These are phyloP conservation scores for Hypsizygus marmoreus DNA, from an alignment of 768 basidiomycete genomes.

Conservation along the genomic window DNA sequence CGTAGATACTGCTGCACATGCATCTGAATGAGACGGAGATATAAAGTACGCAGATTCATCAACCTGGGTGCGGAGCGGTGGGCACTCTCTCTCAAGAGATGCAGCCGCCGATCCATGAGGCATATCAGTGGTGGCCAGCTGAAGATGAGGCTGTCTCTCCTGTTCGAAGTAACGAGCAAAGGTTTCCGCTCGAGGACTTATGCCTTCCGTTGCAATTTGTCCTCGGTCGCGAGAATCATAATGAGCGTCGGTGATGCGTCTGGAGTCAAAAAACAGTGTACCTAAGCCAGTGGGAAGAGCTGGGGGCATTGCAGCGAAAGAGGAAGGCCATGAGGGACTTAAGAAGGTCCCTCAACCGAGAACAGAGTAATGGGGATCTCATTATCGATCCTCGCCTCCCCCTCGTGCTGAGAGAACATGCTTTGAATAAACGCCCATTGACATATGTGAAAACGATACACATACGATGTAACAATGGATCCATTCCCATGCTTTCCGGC, in stretches of 20 bases:
- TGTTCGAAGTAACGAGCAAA: not conserved
- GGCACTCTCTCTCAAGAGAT: slow-evolving; percentile 1
- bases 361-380: not conserved
- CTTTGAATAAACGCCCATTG: not conserved
- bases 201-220: not conserved
- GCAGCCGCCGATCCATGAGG: not conserved
- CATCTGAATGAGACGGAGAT: not conserved
- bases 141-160: not conserved
- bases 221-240: slow-evolving; percentile 4
- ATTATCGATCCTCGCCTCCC: not conserved
- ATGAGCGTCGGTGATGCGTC: not conserved
- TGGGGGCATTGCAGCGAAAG: not conserved
- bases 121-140: not conserved
- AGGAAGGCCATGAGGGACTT: not conserved
- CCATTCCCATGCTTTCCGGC: no score
- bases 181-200: slow-evolving; percentile 1
- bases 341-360: not conserved
- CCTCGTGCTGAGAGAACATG: not conserved
- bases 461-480: no score
- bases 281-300: not conserved
- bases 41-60: no score
- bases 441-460: no score
- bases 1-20: no score
- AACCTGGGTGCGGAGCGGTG: not conserved
- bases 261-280: not conserved